Conservation (phyloP, 2,329 filamentous ascomycete species). For the Monosporascus sp. region DNA sequence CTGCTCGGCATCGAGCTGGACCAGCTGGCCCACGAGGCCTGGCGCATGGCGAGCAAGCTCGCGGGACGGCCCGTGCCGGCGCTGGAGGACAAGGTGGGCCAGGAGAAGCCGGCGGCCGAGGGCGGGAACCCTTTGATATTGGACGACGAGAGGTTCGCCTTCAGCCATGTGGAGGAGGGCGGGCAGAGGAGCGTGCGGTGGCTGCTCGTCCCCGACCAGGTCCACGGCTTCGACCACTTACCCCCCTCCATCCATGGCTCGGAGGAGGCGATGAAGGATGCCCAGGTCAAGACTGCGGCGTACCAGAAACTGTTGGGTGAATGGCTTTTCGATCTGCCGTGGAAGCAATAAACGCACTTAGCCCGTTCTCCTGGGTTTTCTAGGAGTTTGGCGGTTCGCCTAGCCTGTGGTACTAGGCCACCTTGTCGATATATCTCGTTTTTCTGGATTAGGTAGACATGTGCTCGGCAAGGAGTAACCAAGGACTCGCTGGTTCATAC, state of each 20-base stretch:
- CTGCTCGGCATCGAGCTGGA: slow-evolving; percentile 40
- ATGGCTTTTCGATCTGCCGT: slow-evolving; percentile 25
- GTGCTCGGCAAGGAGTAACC: no score
- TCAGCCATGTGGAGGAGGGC: slow-evolving; percentile 22
- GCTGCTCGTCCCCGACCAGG: slow-evolving; percentile 36
- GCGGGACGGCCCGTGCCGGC: slow-evolving; percentile 25
- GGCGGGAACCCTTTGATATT: slow-evolving; percentile 14
- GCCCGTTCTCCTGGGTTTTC: not conserved
- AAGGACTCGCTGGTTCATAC: no score
- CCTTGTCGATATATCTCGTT: no score
- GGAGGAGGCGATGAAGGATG: slow-evolving; percentile 24
- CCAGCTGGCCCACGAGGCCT: slow-evolving; percentile 37
- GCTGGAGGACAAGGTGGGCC: slow-evolving; percentile 22
- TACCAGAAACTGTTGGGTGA: slow-evolving; percentile 24
- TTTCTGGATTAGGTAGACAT: no score
- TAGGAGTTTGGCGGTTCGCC: no score
- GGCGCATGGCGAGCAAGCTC: slow-evolving; percentile 30
- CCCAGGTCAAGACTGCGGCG: slow-evolving; percentile 23
- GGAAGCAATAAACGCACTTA: slow-evolving; percentile 14
- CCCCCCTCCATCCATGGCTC: slow-evolving; percentile 21
- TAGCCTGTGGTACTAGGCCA: no score
- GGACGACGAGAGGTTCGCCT: slow-evolving; percentile 31
- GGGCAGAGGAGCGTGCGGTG: slow-evolving; percentile 28
- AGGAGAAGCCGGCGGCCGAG: slow-evolving; percentile 12
- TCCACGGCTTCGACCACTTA: slow-evolving; percentile 35